A percentile compares a stretch with the other conserved stretches of the same genome.
Conservation (phyloP, 345 rosid genomes). For the Eucalyptus cloeziana region DNA sequence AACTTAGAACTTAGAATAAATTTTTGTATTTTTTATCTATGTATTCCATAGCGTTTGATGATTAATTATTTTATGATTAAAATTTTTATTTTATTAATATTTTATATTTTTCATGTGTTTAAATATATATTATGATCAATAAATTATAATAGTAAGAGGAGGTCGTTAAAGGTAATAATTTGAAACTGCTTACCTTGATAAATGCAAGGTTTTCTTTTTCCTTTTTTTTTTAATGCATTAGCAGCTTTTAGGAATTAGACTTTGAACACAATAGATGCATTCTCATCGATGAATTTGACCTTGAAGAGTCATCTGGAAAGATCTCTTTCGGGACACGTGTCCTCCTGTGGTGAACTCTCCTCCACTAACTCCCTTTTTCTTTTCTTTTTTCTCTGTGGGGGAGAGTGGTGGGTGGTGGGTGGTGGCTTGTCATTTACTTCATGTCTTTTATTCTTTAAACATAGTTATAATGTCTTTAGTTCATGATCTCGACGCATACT, state of each 20-base stretch:
- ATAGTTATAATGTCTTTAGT: not conserved
- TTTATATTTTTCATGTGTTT: too few species aligned
- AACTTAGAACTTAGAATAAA: fast-evolving
- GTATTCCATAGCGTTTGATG: too few species aligned
- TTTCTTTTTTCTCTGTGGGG: not conserved
- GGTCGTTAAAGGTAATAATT: too few species aligned
- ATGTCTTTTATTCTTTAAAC: not conserved
- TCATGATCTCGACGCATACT: not conserved
- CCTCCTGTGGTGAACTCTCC: not conserved
- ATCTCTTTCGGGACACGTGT: not conserved
- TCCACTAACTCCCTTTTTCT: not conserved
- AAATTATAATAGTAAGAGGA: fast-evolving
- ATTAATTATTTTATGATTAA: too few species aligned
- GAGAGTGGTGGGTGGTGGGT: too few species aligned
- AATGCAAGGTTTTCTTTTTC: too few species aligned
- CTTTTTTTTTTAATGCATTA: fast-evolving
- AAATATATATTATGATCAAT: fast-evolving
- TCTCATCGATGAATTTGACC: not conserved
- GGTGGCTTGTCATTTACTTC: not conserved
- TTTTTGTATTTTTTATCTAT: too few species aligned
- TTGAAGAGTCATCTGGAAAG: not conserved
- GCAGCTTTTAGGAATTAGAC: not conserved
- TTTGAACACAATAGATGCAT: not conserved
- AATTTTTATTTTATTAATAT: too few species aligned
- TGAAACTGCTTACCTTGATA: too few species aligned